Base-by-base conservation (phyloP, 1,284 basidiomycete species). In the Ceratorhiza oryzae-sativae region DNA sequence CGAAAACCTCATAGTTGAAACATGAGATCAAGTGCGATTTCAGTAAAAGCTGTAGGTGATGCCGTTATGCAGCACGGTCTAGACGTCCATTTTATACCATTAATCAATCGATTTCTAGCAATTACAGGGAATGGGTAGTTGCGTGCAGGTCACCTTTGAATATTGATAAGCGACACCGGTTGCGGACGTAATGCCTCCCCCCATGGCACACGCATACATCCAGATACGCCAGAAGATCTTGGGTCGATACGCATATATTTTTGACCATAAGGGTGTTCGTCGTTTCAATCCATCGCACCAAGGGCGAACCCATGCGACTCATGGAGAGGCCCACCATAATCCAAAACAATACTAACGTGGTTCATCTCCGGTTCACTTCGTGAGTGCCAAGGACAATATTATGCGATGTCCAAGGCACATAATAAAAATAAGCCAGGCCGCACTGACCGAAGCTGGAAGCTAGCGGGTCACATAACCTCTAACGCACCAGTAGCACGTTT, bases 121-220 rank as follows among this genome's bases (percentile, higher is more conserved):
- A 10, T 55, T 5, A 25, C 23, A 30, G 18, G 10, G 25, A 39
- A 27, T 45, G 27, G 42, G 20, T 25, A 4, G 53, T 20, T 56
- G 32, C n/a, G n/a, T 46, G 15, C 42, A 42, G 9, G 25, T 23
- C 63, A 68, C 25, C 32, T 41, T 45, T 32, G 51, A n/a, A 39
- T 8, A 20, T 9, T 70, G 67, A 70, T 70, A 70, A 25, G 67
- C 67, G 67, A n/a, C 45, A 42, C 27, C 67, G 67, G 55, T 41
- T 70, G 53, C 1, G 55, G 23, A 25, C 32, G 53, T 30, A 55
- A 48, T 46, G 55, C 25, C 6, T 27, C 36, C 13, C 20, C 3
- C n/a, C 23, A 20, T 27, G 3, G 51, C 42, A 2, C n/a, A 25
- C 41, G 59, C 59, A 61, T 61, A 61, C 39, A 67, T 45, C 34